A percentile compares a stretch with the other conserved stretches of the same genome.
These are phyloP conservation scores for Scedosporium boydii DNA, from an alignment of 2,329 filamentous ascomycete genomes.

Conservation along the genomic window DNA sequence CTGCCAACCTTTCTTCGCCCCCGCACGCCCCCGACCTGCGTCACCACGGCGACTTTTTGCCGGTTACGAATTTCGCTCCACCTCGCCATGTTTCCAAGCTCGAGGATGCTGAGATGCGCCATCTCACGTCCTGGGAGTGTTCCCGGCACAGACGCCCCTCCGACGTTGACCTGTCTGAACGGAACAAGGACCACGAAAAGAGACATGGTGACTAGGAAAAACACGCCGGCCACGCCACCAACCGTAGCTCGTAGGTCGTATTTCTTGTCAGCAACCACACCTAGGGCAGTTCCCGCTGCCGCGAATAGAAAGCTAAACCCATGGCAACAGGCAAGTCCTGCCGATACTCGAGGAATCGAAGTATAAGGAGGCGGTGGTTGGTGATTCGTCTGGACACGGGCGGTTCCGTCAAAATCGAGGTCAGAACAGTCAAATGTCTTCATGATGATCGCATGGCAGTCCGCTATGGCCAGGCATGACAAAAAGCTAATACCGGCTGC, in stretches of 20 bases:
- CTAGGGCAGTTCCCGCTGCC: slow-evolving; percentile 54
- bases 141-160: background rate
- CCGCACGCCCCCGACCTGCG: background rate
- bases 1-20: background rate
- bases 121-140: background rate
- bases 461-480: slow-evolving; percentile 62
- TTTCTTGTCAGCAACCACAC: background rate
- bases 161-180: background rate
- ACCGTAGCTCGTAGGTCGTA: background rate
- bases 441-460: slow-evolving; percentile 71
- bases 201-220: background rate
- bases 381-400: background rate
- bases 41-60: too few species aligned
- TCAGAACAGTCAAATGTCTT: slow-evolving; percentile 76
- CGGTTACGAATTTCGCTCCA: background rate
- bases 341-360: slow-evolving; percentile 62
- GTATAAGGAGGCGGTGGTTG: slow-evolving; percentile 54
- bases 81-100: background rate
- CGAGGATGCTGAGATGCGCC: background rate
- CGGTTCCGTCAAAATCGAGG: slow-evolving; percentile 50
- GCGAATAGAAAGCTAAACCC: slow-evolving; percentile 60
- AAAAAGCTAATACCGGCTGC: slow-evolving; percentile 60
- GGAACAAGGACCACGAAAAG: background rate
- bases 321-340: slow-evolving; percentile 63
- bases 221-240: background rate